Percentiles rank a stretch among this genome's conserved stretches.
Conservation (phyloP, 164 flowering plant genomes). For the Umbilicus rupestris region DNA sequence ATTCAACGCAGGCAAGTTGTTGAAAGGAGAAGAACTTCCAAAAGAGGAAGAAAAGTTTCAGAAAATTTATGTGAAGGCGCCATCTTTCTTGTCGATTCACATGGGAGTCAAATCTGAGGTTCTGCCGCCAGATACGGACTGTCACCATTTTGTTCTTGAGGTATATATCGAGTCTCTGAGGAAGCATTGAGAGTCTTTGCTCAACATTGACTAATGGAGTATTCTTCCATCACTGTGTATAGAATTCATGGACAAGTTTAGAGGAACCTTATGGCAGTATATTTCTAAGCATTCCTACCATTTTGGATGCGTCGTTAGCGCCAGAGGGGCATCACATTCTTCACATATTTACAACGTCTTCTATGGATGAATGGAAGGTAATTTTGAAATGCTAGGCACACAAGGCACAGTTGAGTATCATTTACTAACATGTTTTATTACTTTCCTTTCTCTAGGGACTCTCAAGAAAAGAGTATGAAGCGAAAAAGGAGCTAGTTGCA, state of each 20-base stretch:
- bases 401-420: not conserved
- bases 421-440: not conserved
- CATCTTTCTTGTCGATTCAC: constrained; percentile 97
- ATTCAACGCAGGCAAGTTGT: constrained; percentile 56
- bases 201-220: not conserved
- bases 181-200: not conserved
- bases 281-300: constrained; percentile 92
- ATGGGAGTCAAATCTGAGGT: constrained; percentile 86
- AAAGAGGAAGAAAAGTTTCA: constrained; percentile 84
- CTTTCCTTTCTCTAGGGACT: constrained; percentile 50
- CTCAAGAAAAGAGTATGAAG: constrained; percentile 59
- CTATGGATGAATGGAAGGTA: constrained; percentile 94
- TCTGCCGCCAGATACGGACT: constrained; percentile 86
- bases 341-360: constrained; percentile 83
- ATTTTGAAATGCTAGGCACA: not conserved
- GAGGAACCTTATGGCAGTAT: constrained; percentile 94
- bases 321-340: constrained; percentile 86
- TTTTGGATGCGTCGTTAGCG: constrained; percentile 86
- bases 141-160: constrained; percentile 97
- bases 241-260: constrained; percentile 66
- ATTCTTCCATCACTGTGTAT: constrained; percentile 10
- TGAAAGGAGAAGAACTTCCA: constrained; percentile 61
- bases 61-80: constrained; percentile 81
- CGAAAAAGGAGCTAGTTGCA: constrained; percentile 76
- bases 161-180: constrained; percentile 22